These are phyloP conservation scores for Mycosarcoma mackinlayi DNA, from an alignment of 1,284 basidiomycete genomes.

Conservation along the genomic window DNA sequence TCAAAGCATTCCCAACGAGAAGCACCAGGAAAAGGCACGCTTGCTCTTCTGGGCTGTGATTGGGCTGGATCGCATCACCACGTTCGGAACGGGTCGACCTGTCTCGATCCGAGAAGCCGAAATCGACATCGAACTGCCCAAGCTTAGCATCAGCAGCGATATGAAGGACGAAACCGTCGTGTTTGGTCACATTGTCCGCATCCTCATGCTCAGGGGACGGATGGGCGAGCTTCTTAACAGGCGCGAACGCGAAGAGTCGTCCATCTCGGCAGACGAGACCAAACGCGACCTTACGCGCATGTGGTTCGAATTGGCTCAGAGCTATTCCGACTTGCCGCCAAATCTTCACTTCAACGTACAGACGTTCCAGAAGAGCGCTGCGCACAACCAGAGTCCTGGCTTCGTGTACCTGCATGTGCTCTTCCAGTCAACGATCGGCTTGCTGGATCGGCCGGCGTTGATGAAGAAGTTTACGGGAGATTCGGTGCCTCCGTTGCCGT, in stretches of 20 bases:
- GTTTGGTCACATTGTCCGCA: conserved; percentile 52
- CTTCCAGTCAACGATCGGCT: conserved; percentile 59
- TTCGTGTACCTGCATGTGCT: conserved; percentile 60
- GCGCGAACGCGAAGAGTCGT: conserved; percentile 40
- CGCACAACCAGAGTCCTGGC: conserved; percentile 50
- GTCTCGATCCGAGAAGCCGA: conserved; percentile 55
- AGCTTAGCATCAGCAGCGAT: conserved; percentile 32
- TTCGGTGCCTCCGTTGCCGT: conserved; percentile 38
- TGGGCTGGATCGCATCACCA: conserved; percentile 58
- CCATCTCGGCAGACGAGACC: conserved; percentile 30
- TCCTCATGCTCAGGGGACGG: conserved; percentile 49
- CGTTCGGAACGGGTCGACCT: conserved; percentile 57
- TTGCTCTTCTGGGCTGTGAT: conserved; percentile 58
- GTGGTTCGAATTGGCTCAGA: conserved; percentile 58
- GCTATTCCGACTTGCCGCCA: conserved; percentile 49
- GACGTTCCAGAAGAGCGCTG: conserved; percentile 54
- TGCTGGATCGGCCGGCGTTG: conserved; percentile 54
- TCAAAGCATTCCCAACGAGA: conserved; percentile 48
- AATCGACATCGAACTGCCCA: conserved; percentile 54
- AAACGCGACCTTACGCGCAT: conserved; percentile 47
- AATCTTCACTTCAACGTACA: conserved; percentile 58
- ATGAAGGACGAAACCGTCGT: conserved; percentile 50
- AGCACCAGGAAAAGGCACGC: conserved; percentile 53
- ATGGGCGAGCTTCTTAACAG: conserved; percentile 60
- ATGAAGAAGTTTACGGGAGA: conserved; percentile 51